Conservation (phyloP, 2,329 filamentous ascomycete genomes). For the Elsinoe australis region DNA sequence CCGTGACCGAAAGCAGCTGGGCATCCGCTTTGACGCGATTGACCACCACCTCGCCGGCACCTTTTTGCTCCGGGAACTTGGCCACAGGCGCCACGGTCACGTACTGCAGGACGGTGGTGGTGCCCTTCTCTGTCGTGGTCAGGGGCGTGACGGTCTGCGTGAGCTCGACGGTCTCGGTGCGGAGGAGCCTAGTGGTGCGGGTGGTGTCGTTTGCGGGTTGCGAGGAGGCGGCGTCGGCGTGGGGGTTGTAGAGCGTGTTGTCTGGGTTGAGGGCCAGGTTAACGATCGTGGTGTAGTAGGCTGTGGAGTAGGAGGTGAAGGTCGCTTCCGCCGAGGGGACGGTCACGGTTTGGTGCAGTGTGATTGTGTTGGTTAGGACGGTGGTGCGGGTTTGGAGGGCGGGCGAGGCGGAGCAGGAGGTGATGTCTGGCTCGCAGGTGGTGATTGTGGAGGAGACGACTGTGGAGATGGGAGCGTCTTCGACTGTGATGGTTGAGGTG, state of each 20-base stretch:
- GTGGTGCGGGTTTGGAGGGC: slow-evolving; percentile 1
- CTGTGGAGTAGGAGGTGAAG: slow-evolving; percentile 4
- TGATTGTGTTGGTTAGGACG: slow-evolving; percentile 6
- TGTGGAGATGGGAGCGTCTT: background rate
- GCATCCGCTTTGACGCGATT: slow-evolving; percentile 5
- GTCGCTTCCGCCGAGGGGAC: background rate
- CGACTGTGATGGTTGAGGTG: background rate
- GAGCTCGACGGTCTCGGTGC: slow-evolving; percentile 7
- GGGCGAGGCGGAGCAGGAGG: slow-evolving; percentile 3
- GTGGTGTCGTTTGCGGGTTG: too few species aligned
- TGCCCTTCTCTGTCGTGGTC: slow-evolving; percentile 12
- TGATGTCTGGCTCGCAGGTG: slow-evolving; percentile 2
- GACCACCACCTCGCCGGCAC: background rate
- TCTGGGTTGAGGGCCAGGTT: slow-evolving; percentile 14
- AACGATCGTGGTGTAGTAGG: slow-evolving; percentile 9
- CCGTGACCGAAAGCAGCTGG: background rate
- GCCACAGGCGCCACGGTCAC: slow-evolving; percentile 14
- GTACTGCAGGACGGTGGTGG: slow-evolving; percentile 10
- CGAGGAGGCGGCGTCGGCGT: background rate
- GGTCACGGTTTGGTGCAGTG: slow-evolving; percentile 3
- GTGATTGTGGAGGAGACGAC: slow-evolving; percentile 1
- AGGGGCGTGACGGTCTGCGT: slow-evolving; percentile 11
- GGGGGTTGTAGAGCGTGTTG: slow-evolving; percentile 13
- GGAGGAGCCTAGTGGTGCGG: slow-evolving; percentile 1
- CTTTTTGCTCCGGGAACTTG: background rate